Evolutionary conservation across 2,329 filamentous ascomycete species (phyloP).

Genomic region (Fusarium paranaense): DNA sequence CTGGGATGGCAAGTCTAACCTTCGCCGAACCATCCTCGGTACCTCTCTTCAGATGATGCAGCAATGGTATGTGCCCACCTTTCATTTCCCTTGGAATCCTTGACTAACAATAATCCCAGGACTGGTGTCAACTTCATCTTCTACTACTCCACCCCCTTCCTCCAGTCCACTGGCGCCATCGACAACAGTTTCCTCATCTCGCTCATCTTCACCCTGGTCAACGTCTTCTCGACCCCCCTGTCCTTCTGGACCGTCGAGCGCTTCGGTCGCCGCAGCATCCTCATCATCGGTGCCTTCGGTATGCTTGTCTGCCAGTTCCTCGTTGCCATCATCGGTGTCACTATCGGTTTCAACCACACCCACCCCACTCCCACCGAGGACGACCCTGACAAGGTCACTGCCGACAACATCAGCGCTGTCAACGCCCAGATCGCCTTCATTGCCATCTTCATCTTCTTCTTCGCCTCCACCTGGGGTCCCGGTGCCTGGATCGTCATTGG

Average conservation of each 20-base stretch:
- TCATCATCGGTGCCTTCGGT: slow-evolving; percentile 81
- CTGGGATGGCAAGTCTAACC: slow-evolving; percentile 36
- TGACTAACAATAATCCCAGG: slow-evolving; percentile 50
- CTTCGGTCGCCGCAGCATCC: slow-evolving; percentile 82
- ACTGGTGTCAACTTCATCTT: slow-evolving; percentile 96
- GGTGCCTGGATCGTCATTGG: slow-evolving; percentile 86
- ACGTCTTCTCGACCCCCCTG: slow-evolving; percentile 85
- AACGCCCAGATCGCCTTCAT: slow-evolving; percentile 84
- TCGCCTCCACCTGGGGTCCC: slow-evolving; percentile 89
- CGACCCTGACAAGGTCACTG: slow-evolving; percentile 53
- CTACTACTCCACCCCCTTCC: slow-evolving; percentile 88
- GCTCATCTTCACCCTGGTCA: slow-evolving; percentile 88
- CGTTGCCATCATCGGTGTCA: slow-evolving; percentile 80
- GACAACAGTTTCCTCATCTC: slow-evolving; percentile 84
- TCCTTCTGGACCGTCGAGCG: slow-evolving; percentile 90
- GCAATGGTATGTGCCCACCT: slow-evolving; percentile 61
- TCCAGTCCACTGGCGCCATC: slow-evolving; percentile 81
- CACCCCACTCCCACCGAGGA: slow-evolving; percentile 55
- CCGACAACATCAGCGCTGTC: slow-evolving; percentile 65
- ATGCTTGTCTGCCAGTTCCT: slow-evolving; percentile 92
- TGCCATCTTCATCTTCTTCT: slow-evolving; percentile 93
- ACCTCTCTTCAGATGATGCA: slow-evolving; percentile 85
- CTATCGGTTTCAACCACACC: slow-evolving; percentile 65
- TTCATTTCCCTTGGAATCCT: background rate
- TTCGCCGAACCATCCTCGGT: slow-evolving; percentile 70